These are phyloP conservation scores for Camellia oleifera DNA, from an alignment of 179 eudicot genomes.

Conservation along the genomic window DNA sequence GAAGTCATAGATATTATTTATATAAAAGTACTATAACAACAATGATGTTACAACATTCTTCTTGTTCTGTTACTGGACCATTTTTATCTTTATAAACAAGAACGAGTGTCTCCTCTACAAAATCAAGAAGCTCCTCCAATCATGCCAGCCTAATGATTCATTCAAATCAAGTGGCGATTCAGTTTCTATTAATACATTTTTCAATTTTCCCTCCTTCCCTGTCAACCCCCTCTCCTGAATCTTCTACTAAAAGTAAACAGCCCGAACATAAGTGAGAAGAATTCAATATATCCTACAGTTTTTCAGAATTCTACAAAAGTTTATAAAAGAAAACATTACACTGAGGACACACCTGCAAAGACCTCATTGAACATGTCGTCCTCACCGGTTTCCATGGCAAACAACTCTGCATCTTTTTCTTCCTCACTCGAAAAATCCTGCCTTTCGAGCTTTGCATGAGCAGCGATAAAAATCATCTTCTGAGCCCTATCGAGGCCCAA, in stretches of 20 bases:
- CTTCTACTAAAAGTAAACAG: constrained; percentile 33
- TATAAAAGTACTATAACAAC: constrained; percentile 6
- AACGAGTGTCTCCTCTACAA: constrained; percentile 20
- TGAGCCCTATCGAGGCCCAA: constrained; percentile 65
- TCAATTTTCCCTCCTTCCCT: constrained; percentile 33
- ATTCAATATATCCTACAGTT: constrained; percentile 41
- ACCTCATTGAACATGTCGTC: constrained; percentile 21
- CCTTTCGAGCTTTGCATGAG: constrained; percentile 68
- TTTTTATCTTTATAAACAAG: constrained; percentile 21
- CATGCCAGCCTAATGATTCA: constrained; percentile 18
- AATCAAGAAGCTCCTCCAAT: constrained; percentile 28
- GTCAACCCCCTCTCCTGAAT: constrained; percentile 32
- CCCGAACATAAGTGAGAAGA: constrained; percentile 24
- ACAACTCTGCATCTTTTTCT: constrained; percentile 54
- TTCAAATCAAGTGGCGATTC: constrained; percentile 25
- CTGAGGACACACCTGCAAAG: constrained; percentile 19
- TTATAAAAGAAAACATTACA: constrained; percentile 16
- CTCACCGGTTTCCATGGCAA: constrained; percentile 12
- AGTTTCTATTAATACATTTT: constrained; percentile 24
- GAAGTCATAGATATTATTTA: constrained; percentile 8
- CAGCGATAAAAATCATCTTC: constrained; percentile 76
- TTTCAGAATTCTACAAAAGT: constrained; percentile 17
- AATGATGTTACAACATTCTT: neutral
- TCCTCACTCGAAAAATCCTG: constrained; percentile 62
- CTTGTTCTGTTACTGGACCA: constrained; percentile 18